Percentiles rank a stretch among this genome's conserved stretches.
Evolutionary conservation across 495 filamentous ascomycete species (phyloP).

Genomic region (Sordaria brevicollis): DNA sequence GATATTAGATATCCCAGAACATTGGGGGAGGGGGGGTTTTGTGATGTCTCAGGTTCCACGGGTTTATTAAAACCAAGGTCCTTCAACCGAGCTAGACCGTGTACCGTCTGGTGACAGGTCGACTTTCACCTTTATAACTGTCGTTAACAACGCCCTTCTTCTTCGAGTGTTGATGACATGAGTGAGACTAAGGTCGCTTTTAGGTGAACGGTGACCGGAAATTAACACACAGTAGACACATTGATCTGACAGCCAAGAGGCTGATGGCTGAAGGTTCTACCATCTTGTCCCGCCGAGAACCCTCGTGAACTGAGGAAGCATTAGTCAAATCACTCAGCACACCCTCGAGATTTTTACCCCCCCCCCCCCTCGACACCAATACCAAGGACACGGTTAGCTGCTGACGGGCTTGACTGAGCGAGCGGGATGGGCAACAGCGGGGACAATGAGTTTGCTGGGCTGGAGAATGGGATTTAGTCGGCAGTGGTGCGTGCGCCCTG

Average conservation of each 20-base stretch:
- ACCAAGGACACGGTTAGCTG: not conserved
- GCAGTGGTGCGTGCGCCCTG: not conserved
- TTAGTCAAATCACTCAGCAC: not conserved
- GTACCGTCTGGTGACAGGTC: not conserved
- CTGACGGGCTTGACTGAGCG: not conserved
- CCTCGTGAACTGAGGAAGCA: not conserved
- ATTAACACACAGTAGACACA: not conserved
- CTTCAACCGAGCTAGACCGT: not conserved
- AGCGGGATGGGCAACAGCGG: not conserved
- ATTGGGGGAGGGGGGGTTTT: not conserved
- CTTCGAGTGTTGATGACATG: not conserved
- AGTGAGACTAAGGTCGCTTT: not conserved
- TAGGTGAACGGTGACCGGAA: not conserved
- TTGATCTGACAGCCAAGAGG: not conserved
- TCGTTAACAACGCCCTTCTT: not conserved
- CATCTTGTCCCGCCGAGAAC: not conserved
- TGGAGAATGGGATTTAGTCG: not conserved
- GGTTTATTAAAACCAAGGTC: not conserved
- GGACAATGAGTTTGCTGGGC: not conserved
- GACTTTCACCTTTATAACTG: not conserved
- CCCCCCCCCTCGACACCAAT: not conserved
- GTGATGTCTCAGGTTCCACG: conserved; percentile 2
- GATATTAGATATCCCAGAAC: not conserved
- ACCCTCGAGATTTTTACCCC: not conserved
- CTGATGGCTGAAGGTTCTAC: not conserved